phyloP scores from a whole-genome alignment of 257 asterid genomes.

The Catharanthus roseus region DNA sequence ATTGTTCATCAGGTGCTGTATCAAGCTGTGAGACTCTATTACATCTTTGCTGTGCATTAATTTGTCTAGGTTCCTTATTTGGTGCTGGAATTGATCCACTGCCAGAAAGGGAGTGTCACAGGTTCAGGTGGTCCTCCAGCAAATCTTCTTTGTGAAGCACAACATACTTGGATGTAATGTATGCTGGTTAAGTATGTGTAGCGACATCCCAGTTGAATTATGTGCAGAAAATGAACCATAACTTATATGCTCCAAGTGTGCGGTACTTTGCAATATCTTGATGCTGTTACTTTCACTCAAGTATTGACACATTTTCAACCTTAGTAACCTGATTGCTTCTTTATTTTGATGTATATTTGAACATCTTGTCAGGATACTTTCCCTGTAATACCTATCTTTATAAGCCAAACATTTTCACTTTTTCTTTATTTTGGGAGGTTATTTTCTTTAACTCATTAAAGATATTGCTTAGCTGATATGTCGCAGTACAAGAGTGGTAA shows the following conservation, averaged over 20 bases:
- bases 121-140: not conserved
- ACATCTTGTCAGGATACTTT: not conserved
- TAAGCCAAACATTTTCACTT: not conserved
- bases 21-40: not conserved
- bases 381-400: not conserved
- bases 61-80: not conserved
- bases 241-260: not conserved
- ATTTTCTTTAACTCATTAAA: slow-evolving; percentile 36
- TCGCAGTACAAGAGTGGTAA: slow-evolving; percentile 89
- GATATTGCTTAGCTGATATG: slow-evolving; percentile 99
- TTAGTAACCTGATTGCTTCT: not conserved
- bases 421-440: not conserved
- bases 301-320: not conserved
- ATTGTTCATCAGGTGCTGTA: not conserved
- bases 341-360: not conserved
- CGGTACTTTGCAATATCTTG: not conserved
- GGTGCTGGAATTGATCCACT: not conserved
- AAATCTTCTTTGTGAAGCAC: not conserved
- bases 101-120: not conserved
- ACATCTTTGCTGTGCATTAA: not conserved
- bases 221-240: not conserved
- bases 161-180: not conserved
- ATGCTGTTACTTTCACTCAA: not conserved
- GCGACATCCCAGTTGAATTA: not conserved
- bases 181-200: not conserved